These are phyloP conservation scores for Monosporascus sp. DNA, from an alignment of 2,329 filamentous ascomycete genomes.

Conservation along the genomic window DNA sequence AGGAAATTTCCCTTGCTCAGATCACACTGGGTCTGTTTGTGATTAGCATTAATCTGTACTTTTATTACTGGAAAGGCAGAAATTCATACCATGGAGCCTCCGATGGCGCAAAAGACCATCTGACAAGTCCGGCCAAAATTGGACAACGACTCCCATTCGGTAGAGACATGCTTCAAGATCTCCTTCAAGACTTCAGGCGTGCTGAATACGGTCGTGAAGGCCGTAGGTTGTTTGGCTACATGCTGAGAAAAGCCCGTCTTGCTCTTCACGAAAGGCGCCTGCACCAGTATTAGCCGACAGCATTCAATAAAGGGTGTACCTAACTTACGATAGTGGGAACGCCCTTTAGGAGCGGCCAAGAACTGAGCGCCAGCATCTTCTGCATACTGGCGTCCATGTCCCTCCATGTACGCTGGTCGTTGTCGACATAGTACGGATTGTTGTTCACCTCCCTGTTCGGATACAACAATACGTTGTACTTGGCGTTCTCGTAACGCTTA, in stretches of 20 bases:
- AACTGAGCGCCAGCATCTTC: neutral
- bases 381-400: neutral
- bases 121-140: constrained; percentile 19
- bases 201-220: constrained; percentile 7
- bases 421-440: neutral
- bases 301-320: neutral
- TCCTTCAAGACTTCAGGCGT: constrained; percentile 11
- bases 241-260: constrained; percentile 1
- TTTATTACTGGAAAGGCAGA: neutral
- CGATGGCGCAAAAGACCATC: constrained; percentile 7
- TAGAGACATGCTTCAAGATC: constrained; percentile 9
- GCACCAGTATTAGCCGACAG: neutral
- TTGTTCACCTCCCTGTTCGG: neutral
- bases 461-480: neutral
- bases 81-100: constrained; percentile 12
- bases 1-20: neutral
- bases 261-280: neutral
- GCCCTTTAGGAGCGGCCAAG: neutral
- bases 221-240: constrained; percentile 5
- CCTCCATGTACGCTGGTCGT: neutral
- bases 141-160: constrained; percentile 11
- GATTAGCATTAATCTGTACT: neutral
- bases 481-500: neutral
- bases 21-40: neutral
- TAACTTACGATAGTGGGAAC: neutral